phyloP scores from a whole-genome alignment of 306 rosid species.

The Elaeagnus macrophylla region DNA sequence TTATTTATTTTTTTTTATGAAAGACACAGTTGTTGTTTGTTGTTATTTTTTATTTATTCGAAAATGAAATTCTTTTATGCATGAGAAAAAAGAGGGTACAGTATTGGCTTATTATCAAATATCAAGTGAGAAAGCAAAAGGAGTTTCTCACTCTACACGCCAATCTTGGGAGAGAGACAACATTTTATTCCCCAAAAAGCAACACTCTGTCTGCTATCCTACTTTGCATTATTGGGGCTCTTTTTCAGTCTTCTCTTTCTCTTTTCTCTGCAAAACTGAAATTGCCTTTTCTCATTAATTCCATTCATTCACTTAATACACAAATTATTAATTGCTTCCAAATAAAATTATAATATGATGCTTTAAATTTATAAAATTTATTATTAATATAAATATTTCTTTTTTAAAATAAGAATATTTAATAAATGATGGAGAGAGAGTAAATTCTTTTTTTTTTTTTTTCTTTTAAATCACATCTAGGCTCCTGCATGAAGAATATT shows the following conservation, averaged over 20 bases:
- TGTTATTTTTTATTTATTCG: neutral
- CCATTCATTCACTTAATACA: no score
- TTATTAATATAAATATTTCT: no score
- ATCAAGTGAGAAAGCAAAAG: slow-evolving; percentile 14
- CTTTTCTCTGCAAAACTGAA: slow-evolving; percentile 29
- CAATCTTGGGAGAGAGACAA: slow-evolving; percentile 72
- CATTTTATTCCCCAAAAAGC: slow-evolving; percentile 88
- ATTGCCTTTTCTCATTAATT: slow-evolving; percentile 61
- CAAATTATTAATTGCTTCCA: no score
- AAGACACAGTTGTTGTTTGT: neutral
- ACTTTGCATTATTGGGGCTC: slow-evolving; percentile 43
- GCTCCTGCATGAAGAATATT: no score
- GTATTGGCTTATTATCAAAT: slow-evolving; percentile 10
- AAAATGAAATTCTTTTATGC: slow-evolving; percentile 10
- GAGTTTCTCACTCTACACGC: slow-evolving; percentile 30
- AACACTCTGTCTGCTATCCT: slow-evolving; percentile 75
- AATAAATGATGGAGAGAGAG: no score
- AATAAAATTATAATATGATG: no score
- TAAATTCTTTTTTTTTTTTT: no score
- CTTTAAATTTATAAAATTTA: no score
- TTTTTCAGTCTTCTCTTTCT: slow-evolving; percentile 24
- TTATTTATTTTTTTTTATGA: no score
- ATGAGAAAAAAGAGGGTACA: slow-evolving; percentile 8
- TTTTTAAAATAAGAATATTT: no score
- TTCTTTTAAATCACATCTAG: no score